Conservation (phyloP, 1,139 yeast genomes). For the Taphrina populina region DNA sequence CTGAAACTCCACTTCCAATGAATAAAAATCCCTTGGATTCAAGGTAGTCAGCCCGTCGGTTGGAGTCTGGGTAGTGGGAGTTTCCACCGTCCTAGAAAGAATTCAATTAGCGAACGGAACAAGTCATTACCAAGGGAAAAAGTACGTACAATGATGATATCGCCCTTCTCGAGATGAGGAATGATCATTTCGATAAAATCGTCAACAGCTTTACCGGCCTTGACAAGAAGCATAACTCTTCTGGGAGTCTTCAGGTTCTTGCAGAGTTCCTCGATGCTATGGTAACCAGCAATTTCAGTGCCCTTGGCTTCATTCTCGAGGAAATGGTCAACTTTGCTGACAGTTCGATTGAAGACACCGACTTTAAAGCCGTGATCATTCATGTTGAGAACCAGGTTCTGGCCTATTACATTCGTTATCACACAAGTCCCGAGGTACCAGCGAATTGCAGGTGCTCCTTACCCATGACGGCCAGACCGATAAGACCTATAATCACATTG, state of each 20-base stretch:
- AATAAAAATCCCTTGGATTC: conserved; percentile 82
- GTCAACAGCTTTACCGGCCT: conserved; percentile 96
- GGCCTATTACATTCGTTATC: conserved; percentile 15
- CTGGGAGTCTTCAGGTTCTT: conserved; percentile 95
- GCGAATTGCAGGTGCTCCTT: neutral
- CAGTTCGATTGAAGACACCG: conserved; percentile 98
- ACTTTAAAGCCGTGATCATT: conserved; percentile 92
- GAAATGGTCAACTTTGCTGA: conserved; percentile 90
- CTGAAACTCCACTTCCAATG: conserved; percentile 99
- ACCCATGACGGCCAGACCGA: conserved; percentile 99
- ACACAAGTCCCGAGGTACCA: neutral
- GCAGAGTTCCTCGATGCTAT: conserved; percentile 81
- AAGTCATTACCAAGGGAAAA: neutral
- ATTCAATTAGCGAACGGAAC: neutral
- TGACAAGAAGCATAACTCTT: conserved; percentile 87
- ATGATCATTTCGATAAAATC: conserved; percentile 81
- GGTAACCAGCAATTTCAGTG: conserved; percentile 91
- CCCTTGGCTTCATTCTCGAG: conserved; percentile 92
- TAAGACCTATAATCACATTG: conserved; percentile 96
- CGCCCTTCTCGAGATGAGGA: conserved; percentile 93
- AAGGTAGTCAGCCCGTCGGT: conserved; percentile 92
- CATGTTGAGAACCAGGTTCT: conserved; percentile 89
- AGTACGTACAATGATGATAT: conserved; percentile 67
- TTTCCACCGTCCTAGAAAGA: conserved; percentile 79
- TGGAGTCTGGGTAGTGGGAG: conserved; percentile 98